A percentile compares a stretch with the other conserved stretches of the same genome.
Evolutionary conservation across 495 filamentous ascomycete species (phyloP).

Genomic region (Mytilinidion resinicola): DNA sequence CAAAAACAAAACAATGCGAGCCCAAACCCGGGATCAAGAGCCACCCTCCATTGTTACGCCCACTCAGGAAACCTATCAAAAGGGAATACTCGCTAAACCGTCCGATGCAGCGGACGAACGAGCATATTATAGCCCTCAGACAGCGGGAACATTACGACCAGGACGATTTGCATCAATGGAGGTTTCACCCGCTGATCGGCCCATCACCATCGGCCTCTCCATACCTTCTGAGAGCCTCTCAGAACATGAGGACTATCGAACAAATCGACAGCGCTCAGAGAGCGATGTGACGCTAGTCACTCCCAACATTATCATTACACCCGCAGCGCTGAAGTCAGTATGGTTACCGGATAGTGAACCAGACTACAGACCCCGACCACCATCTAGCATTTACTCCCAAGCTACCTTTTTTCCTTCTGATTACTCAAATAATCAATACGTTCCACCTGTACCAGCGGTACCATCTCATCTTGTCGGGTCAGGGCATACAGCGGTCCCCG

Average conservation of each 20-base stretch:
- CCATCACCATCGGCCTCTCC: slow-evolving; percentile 73
- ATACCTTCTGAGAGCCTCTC: slow-evolving; percentile 56
- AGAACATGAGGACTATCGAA: slow-evolving; percentile 31
- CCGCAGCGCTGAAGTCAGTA: slow-evolving; percentile 55
- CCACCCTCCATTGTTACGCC: neutral
- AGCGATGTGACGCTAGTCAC: slow-evolving; percentile 37
- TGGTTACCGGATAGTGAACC: slow-evolving; percentile 49
- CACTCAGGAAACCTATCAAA: neutral
- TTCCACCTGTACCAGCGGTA: slow-evolving; percentile 59
- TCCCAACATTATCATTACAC: slow-evolving; percentile 59
- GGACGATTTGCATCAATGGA: slow-evolving; percentile 34
- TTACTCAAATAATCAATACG: slow-evolving; percentile 30
- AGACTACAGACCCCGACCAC: slow-evolving; percentile 37
- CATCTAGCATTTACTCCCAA: slow-evolving; percentile 67
- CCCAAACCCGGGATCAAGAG: neutral
- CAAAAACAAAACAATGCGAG: slow-evolving; percentile 1
- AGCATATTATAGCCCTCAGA: slow-evolving; percentile 10
- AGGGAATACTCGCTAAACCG: neutral
- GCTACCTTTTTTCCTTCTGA: slow-evolving; percentile 40
- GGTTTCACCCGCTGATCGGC: slow-evolving; percentile 66
- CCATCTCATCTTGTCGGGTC: slow-evolving; percentile 40
- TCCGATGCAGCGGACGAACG: neutral
- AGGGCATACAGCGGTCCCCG: neutral
- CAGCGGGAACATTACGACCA: slow-evolving; percentile 7
- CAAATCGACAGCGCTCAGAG: slow-evolving; percentile 16